phyloP scores from a whole-genome alignment of 176 grass and related monocot species.

The Rhynchospora breviuscula region DNA sequence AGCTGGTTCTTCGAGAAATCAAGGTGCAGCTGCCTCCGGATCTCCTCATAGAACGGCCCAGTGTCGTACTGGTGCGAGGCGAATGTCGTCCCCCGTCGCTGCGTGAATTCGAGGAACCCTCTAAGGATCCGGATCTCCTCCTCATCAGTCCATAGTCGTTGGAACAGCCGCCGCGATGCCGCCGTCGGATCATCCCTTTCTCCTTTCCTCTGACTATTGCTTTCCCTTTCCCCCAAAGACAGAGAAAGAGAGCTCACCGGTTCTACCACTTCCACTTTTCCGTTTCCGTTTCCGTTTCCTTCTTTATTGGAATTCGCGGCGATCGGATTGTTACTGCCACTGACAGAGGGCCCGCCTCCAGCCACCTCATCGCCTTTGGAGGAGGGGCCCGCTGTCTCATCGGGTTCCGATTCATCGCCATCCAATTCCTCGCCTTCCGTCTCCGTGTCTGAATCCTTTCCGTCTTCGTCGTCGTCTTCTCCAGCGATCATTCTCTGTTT shows the following conservation, averaged over 20 bases:
- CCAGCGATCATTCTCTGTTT: background rate
- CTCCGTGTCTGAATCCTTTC: slow-evolving; percentile 19
- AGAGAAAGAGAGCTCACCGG: background rate
- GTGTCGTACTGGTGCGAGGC: slow-evolving; percentile 96
- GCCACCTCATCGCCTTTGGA: background rate
- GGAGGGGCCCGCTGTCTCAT: background rate
- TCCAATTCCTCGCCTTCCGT: background rate
- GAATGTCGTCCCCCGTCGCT: slow-evolving; percentile 65
- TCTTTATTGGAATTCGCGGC: background rate
- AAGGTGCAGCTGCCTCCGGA: slow-evolving; percentile 61
- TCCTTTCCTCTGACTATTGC: background rate
- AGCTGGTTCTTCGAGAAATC: slow-evolving; percentile 98
- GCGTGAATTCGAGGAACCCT: slow-evolving; percentile 86
- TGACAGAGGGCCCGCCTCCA: background rate
- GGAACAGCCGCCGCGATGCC: slow-evolving; percentile 63
- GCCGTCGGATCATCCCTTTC: background rate
- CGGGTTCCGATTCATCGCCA: slow-evolving; percentile 5
- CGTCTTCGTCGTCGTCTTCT: slow-evolving; percentile 11
- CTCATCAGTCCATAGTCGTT: slow-evolving; percentile 91
- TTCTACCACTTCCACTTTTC: background rate
- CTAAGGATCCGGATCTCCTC: slow-evolving; percentile 86
- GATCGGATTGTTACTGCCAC: background rate
- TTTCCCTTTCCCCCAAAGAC: background rate
- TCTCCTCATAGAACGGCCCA: slow-evolving; percentile 98
- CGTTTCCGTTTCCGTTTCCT: background rate